Conservation (phyloP, 768 basidiomycete genomes). For the Leucocoprinus birnbaumii region DNA sequence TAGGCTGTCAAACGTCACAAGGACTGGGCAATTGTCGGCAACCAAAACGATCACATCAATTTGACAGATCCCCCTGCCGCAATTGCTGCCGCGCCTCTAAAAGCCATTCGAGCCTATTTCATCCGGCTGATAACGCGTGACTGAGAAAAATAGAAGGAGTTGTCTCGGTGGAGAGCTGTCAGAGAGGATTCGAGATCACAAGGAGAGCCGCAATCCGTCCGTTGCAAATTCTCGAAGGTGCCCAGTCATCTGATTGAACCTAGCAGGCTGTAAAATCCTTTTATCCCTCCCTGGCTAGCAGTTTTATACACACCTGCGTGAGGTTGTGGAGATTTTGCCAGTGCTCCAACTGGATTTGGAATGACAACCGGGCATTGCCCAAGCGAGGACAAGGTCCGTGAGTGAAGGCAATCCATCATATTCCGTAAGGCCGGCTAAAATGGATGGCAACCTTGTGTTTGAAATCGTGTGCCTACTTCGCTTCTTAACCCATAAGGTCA, state of each 20-base stretch:
- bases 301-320: too few species aligned
- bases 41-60: slow-evolving; percentile 8
- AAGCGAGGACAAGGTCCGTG: background rate
- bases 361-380: background rate
- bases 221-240: background rate
- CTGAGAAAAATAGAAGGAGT: background rate
- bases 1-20: slow-evolving; percentile 5
- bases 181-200: background rate
- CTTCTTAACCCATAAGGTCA: slow-evolving; percentile 6
- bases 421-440: background rate
- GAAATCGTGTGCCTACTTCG: slow-evolving; percentile 4
- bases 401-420: background rate
- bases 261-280: too few species aligned
- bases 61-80: slow-evolving; percentile 4
- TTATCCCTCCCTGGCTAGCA: too few species aligned
- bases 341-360: too few species aligned
- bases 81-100: background rate
- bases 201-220: background rate
- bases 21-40: slow-evolving; percentile 12
- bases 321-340: too few species aligned
- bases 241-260: background rate
- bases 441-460: slow-evolving; percentile 1
- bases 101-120: slow-evolving; percentile 8
- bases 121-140: slow-evolving; percentile 11
- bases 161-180: background rate